These are phyloP conservation scores for Rosa rugosa DNA, from an alignment of 306 rosid species.

Conservation along the genomic window DNA sequence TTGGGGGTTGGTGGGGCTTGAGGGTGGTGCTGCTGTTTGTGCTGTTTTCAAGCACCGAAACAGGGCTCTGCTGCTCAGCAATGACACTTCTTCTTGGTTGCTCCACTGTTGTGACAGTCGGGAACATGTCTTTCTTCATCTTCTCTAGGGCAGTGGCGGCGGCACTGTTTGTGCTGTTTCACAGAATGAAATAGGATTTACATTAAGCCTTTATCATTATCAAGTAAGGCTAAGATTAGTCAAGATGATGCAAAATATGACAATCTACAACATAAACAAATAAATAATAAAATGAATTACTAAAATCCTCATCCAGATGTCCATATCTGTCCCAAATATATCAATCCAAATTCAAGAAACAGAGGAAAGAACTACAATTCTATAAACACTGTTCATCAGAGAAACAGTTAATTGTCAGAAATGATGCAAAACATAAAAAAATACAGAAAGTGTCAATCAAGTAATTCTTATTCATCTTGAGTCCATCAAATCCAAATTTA, in stretches of 20 bases:
- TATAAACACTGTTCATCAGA: neutral
- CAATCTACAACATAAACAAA: neutral
- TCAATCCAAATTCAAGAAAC: neutral
- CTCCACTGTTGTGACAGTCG: constrained; percentile 50
- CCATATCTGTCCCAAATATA: neutral
- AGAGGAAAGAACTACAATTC: neutral
- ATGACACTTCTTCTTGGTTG: neutral
- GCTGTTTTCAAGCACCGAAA: constrained; percentile 49
- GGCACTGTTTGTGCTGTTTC: neutral
- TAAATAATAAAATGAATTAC: neutral
- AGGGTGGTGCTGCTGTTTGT: constrained; percentile 9
- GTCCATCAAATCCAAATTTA: neutral
- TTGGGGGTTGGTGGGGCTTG: neutral
- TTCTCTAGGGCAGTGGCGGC: neutral
- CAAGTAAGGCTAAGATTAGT: neutral
- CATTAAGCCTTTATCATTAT: neutral
- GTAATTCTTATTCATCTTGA: neutral
- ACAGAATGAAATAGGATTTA: neutral
- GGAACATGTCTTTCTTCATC: constrained; percentile 63
- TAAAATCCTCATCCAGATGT: neutral
- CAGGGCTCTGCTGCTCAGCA: constrained; percentile 2
- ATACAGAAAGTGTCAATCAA: neutral
- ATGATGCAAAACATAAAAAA: neutral
- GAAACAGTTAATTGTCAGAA: neutral
- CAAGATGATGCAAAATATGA: neutral